Base-by-base conservation (phyloP, 2,329 filamentous ascomycete species). In the Corynespora cassiicola region DNA sequence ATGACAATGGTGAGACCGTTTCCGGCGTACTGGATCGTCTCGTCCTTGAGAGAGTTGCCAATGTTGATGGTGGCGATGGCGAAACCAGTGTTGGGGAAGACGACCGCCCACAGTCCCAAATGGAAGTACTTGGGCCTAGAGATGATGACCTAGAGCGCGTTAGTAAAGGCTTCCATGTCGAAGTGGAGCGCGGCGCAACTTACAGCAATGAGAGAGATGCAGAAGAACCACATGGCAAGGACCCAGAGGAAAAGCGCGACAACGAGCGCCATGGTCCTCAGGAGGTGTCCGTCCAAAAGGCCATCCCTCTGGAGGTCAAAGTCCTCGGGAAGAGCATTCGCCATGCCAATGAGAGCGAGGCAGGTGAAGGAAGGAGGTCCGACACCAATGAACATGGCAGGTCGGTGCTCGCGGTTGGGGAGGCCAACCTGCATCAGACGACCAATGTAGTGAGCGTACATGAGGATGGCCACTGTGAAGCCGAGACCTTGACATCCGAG, bases 371-470 rank as follows among this genome's bases (percentile, higher is more conserved):
- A 78, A 0, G 85, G 85, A 2, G 86, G 85, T 0, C 86, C 86
- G n/a, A 88, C 86, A 43, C 83, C 85, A 72, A 90, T 88, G 71
- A 87, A 89, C 61, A 90, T 79, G 1, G 81, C 85, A 0, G 86
- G 82, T 33, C 86, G 74, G 45, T 85, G 82, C 54, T 86, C 82
- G 6, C 79, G 74, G 48, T 73, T 66, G 0, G 85, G 85, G 11
- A 88, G 75, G 1, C 85, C 80, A 1, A 76, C 74, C 50, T 82
- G 77, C 81, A 89, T 86, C n/a, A 89, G 73, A 5, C 86, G 78
- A 26, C 82, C 83, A 39, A 88, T 79, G 74, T 87, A 88, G 60
- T 85, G 80, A 0, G 85, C 75, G 57, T 88, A 88, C 83, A 89
- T 87, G 68, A 87, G 77, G 36, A 84, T 75, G 3, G 84, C 79